A percentile compares a stretch with the other conserved stretches of the same genome.
Conservation (phyloP, 78 protist species). For the Capsaspora owczarzaki region DNA sequence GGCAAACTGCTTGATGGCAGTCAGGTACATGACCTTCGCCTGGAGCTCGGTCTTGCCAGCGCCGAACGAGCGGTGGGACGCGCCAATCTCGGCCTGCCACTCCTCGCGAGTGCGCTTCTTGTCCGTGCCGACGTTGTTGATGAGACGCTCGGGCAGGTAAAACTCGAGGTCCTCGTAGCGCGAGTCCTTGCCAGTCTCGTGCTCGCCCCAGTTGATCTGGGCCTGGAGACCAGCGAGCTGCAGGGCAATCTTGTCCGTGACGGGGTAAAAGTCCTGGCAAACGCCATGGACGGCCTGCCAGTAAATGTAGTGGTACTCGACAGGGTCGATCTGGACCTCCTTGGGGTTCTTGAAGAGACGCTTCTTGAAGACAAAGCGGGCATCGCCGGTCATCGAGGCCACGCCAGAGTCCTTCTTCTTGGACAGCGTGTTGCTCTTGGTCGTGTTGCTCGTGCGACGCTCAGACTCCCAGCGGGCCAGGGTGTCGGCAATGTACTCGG, state of each 20-base stretch:
- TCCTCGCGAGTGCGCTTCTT: neutral
- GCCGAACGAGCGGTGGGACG: neutral
- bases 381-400: neutral
- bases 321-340: conserved; percentile 4
- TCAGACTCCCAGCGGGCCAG: neutral
- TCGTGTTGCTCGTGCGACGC: neutral
- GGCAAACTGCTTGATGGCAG: conserved; percentile 3
- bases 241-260: neutral
- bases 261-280: neutral
- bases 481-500: neutral
- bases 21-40: conserved; percentile 5
- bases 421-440: too few relatives aligned
- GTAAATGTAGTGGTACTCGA: neutral
- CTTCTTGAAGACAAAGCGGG: neutral
- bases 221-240: neutral
- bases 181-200: neutral
- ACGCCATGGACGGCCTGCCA: conserved; percentile 3
- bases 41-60: neutral
- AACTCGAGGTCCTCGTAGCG: neutral
- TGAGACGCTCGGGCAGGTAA: neutral
- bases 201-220: neutral
- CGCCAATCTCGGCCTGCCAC: neutral
- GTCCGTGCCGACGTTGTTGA: neutral
- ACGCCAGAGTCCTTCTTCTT: too few relatives aligned
- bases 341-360: conserved; percentile 5